Conservation (phyloP, 2,329 filamentous ascomycete genomes). For the Claviceps pazoutovae region DNA sequence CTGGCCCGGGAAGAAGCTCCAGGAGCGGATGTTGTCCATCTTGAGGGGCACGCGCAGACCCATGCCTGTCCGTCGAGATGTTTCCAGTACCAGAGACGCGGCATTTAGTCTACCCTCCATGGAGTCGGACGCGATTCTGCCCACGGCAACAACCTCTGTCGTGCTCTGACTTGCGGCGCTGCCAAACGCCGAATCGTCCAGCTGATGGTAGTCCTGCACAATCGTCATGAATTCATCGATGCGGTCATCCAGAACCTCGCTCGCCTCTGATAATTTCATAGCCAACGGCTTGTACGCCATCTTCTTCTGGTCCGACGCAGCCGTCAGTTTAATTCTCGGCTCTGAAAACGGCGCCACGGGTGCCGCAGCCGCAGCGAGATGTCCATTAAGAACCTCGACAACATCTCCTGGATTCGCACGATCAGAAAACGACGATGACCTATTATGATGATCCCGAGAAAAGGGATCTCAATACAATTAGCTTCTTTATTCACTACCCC, state of each 20-base stretch:
- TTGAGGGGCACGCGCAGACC: conserved; percentile 72
- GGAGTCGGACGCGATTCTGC: conserved; percentile 79
- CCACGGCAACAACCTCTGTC: conserved; percentile 76
- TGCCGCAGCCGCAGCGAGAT: conserved; percentile 52
- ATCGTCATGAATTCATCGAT: conserved; percentile 79
- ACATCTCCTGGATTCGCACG: conserved; percentile 69
- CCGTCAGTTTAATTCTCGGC: conserved; percentile 68
- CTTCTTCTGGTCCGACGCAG: conserved; percentile 80
- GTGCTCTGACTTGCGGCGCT: conserved; percentile 78
- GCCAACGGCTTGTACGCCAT: conserved; percentile 83
- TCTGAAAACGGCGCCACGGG: conserved; percentile 61
- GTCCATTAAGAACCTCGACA: conserved; percentile 68
- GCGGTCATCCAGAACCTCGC: conserved; percentile 84
- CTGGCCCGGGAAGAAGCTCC: conserved; percentile 87
- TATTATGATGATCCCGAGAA: conserved; percentile 2
- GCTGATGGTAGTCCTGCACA: conserved; percentile 57
- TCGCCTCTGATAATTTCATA: conserved; percentile 87
- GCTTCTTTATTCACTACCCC: too few species aligned
- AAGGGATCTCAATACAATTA: background rate
- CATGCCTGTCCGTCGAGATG: conserved; percentile 68
- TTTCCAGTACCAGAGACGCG: conserved; percentile 77
- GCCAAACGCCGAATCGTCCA: conserved; percentile 72
- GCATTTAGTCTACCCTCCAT: conserved; percentile 75
- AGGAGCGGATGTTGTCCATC: conserved; percentile 51
- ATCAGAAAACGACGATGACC: conserved; percentile 46